A percentile compares a stretch with the other conserved stretches of the same genome.
These are phyloP conservation scores for Lepraria neglecta DNA, from an alignment of 495 filamentous ascomycete species.

Conservation along the genomic window DNA sequence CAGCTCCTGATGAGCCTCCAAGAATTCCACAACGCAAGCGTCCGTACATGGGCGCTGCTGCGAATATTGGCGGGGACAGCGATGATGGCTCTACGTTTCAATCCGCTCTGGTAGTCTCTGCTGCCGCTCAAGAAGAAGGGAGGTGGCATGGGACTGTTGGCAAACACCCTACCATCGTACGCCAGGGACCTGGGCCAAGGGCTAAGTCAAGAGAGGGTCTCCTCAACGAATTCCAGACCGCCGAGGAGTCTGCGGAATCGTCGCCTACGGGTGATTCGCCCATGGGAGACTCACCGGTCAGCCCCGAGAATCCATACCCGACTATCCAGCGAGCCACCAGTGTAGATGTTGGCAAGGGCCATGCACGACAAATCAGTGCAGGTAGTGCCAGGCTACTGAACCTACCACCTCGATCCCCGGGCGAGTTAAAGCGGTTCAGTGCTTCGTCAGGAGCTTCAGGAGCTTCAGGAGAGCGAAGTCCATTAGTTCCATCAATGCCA, in stretches of 20 bases:
- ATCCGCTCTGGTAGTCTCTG: conserved; percentile 11
- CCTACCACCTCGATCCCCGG: conserved; percentile 45
- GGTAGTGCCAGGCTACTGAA: conserved; percentile 67
- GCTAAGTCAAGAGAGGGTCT: conserved; percentile 64
- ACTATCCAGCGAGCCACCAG: conserved; percentile 57
- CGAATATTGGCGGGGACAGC: conserved; percentile 31
- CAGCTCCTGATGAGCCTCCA: conserved; percentile 21
- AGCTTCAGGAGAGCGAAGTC: conserved; percentile 25
- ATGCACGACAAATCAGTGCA: conserved; percentile 64
- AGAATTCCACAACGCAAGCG: conserved; percentile 21
- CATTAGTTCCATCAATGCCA: conserved; percentile 19
- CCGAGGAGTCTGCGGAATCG: conserved; percentile 39
- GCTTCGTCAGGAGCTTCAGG: conserved; percentile 25
- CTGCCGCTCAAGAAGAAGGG: conserved; percentile 30
- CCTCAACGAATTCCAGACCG: conserved; percentile 51
- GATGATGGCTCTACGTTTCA: conserved; percentile 27
- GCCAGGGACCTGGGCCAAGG: conserved; percentile 44
- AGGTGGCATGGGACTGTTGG: conserved; percentile 50
- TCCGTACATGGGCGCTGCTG: conserved; percentile 18
- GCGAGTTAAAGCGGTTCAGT: conserved; percentile 34
- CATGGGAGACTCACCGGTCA: conserved; percentile 28
- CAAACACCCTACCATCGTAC: conserved; percentile 51
- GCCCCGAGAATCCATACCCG: conserved; percentile 31
- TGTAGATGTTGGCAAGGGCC: conserved; percentile 54
- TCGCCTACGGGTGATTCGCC: conserved; percentile 26